Evolutionary conservation across 129 eudicot species (phyloP).

Genomic region (Artemisia argyi): DNA sequence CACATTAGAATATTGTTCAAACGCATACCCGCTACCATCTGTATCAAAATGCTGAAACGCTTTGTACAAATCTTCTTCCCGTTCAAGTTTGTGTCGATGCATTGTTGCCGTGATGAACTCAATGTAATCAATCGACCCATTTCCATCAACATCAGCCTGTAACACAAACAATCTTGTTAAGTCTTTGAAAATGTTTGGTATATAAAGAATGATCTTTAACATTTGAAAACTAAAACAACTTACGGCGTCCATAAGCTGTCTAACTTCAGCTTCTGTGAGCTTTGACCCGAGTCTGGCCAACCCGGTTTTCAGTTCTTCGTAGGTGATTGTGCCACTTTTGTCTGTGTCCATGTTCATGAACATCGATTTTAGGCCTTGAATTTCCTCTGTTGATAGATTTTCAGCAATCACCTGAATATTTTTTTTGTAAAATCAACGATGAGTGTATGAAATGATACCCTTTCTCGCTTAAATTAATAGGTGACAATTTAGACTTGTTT

Average conservation of each 20-base stretch:
- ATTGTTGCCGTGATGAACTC: conserved; percentile 96
- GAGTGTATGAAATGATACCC: not conserved
- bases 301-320: conserved; percentile 84
- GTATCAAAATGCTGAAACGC: conserved; percentile 87
- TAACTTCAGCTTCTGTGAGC: conserved; percentile 85
- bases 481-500: not conserved
- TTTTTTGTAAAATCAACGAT: not conserved
- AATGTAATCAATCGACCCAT: conserved; percentile 85
- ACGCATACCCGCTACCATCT: conserved; percentile 76
- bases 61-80: conserved; percentile 78
- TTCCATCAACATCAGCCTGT: conserved; percentile 95
- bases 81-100: conserved; percentile 89
- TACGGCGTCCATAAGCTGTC: conserved; percentile 97
- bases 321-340: conserved; percentile 80
- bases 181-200: not conserved
- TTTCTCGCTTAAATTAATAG: not conserved
- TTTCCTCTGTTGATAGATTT: conserved; percentile 80
- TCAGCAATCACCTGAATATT: conserved; percentile 87
- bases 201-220: not conserved
- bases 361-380: conserved; percentile 91
- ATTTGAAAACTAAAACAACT: conserved; percentile 7
- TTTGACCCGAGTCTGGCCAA: conserved; percentile 95
- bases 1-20: not conserved
- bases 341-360: conserved; percentile 90
- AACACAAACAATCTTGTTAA: not conserved